A percentile compares a stretch with the other conserved stretches of the same genome.
Evolutionary conservation across 2,329 filamentous ascomycete species (phyloP).

Genomic region (Fusarium gaditjirri): DNA sequence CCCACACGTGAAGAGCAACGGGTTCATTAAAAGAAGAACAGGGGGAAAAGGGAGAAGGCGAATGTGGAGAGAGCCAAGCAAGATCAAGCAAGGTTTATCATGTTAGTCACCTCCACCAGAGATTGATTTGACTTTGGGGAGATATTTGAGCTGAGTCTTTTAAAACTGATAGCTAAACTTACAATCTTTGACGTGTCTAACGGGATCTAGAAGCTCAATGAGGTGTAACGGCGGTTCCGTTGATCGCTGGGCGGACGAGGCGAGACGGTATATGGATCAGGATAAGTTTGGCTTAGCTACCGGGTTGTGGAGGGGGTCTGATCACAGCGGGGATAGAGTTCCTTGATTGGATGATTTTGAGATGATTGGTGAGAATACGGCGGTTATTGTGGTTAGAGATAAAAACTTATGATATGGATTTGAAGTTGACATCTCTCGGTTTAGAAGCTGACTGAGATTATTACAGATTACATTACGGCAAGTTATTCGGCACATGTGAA

Average conservation of each 20-base stretch:
- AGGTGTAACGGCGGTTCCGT: slow-evolving; percentile 1
- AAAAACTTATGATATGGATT: neutral
- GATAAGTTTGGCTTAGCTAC: slow-evolving; percentile 7
- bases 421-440: neutral
- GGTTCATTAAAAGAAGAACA: neutral
- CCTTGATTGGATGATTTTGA: slow-evolving; percentile 2
- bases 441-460: neutral
- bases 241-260: neutral
- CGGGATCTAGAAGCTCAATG: slow-evolving; percentile 14
- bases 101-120: neutral
- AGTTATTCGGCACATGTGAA: neutral
- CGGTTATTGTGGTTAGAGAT: neutral
- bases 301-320: neutral
- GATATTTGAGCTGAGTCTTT: neutral
- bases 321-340: slow-evolving; percentile 8
- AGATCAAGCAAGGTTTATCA: neutral
- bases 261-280: slow-evolving; percentile 13
- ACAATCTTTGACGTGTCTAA: slow-evolving; percentile 5
- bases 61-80: slow-evolving; percentile 5
- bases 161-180: neutral
- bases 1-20: neutral
- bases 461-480: neutral
- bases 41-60: neutral
- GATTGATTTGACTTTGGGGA: neutral
- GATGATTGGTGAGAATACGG: slow-evolving; percentile 2